phyloP scores from a whole-genome alignment of 495 filamentous ascomycete species.

The Astrothelium macrocarpum region DNA sequence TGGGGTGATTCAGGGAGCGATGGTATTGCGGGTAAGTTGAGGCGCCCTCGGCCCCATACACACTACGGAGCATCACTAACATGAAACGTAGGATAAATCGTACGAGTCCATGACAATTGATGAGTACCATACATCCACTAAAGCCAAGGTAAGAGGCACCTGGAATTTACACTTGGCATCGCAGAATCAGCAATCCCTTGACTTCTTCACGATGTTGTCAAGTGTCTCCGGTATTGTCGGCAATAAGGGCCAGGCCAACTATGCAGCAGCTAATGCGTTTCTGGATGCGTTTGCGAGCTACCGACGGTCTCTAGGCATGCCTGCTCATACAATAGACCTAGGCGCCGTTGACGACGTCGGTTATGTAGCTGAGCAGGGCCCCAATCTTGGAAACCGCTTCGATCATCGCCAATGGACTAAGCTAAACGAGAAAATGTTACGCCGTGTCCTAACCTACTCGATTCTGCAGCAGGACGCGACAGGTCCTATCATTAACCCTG shows the following conservation, averaged over 20 bases:
- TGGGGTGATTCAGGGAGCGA: constrained; percentile 11
- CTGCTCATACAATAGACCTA: constrained; percentile 5
- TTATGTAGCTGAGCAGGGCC: neutral
- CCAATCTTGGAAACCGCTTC: neutral
- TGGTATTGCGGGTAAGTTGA: constrained; percentile 10
- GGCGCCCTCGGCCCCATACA: neutral
- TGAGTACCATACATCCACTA: neutral
- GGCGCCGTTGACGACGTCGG: constrained; percentile 9
- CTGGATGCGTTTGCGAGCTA: constrained; percentile 6
- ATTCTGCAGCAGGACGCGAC: constrained; percentile 14
- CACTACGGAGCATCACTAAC: neutral
- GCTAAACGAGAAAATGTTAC: constrained; percentile 14
- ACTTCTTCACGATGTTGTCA: constrained; percentile 13
- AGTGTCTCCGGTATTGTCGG: constrained; percentile 9
- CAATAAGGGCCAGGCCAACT: constrained; percentile 8
- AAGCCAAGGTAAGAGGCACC: constrained; percentile 7
- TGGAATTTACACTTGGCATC: constrained; percentile 7
- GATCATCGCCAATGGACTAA: constrained; percentile 12
- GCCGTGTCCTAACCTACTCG: constrained; percentile 12
- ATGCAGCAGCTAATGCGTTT: constrained; percentile 10
- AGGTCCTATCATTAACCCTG: constrained; percentile 1
- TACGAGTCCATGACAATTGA: constrained; percentile 4
- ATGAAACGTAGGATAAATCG: neutral
- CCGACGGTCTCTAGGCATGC: neutral
- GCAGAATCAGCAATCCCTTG: neutral